phyloP scores from a whole-genome alignment of 169 alveolate genomes.

The Plasmodium malariae region DNA sequence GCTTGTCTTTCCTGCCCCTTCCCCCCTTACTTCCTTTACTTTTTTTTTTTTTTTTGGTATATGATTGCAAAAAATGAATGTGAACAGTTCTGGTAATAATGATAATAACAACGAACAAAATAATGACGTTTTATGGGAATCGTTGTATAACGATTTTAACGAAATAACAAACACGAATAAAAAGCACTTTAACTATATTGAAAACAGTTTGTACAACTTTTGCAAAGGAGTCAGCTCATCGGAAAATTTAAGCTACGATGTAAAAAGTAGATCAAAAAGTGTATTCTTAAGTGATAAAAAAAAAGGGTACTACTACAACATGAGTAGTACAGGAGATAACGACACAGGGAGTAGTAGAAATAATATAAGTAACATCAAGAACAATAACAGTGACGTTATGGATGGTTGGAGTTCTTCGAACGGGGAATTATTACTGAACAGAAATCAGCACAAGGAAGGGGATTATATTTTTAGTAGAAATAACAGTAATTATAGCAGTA shows the following conservation, averaged over 20 bases:
- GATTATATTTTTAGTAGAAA: no score
- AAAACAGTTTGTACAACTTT: conserved; percentile 55
- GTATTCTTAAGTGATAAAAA: background rate
- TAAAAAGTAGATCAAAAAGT: conserved; percentile 1
- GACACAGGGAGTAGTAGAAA: no score
- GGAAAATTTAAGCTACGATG: conserved; percentile 9
- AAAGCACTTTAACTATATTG: conserved; percentile 47
- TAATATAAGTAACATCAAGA: no score
- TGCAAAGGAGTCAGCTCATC: conserved; percentile 59
- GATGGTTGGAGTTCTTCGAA: no score
- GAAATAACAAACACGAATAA: conserved; percentile 66
- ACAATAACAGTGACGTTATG: no score
- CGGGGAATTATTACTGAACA: no score
- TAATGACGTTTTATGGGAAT: conserved; percentile 58
- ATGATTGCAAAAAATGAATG: conserved; percentile 10
- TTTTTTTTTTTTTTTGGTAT: background rate
- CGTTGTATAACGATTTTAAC: conserved; percentile 63
- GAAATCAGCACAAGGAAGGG: no score
- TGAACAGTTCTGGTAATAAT: background rate
- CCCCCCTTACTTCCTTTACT: background rate
- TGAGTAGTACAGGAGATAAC: no score
- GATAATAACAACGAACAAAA: background rate
- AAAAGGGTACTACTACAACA: no score
- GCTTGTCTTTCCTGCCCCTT: background rate
- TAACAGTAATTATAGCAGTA: no score